A percentile compares a stretch with the other conserved stretches of the same genome.
Conservation (phyloP, 768 basidiomycete genomes). For the Lentinus brumalis region DNA sequence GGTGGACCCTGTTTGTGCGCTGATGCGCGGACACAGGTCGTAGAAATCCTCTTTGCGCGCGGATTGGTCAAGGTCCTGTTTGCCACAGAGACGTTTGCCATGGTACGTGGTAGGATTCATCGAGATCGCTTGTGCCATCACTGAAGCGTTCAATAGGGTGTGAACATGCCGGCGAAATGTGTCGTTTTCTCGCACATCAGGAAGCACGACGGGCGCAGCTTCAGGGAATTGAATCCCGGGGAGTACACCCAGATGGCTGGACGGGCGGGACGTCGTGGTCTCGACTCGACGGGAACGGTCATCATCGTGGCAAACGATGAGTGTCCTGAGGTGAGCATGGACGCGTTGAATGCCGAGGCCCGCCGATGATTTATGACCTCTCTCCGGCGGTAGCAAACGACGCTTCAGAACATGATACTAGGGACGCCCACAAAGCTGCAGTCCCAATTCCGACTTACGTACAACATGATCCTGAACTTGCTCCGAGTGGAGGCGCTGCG, state of each 20-base stretch:
- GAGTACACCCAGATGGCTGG: slow-evolving; percentile 99
- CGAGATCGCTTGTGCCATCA: background rate
- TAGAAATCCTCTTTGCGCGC: slow-evolving; percentile 93
- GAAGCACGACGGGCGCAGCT: slow-evolving; percentile 93
- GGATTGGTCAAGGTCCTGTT: slow-evolving; percentile 96
- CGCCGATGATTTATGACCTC: background rate
- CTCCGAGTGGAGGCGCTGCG: slow-evolving; percentile 93
- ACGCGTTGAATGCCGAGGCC: background rate
- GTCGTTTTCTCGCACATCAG: slow-evolving; percentile 95
- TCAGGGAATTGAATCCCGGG: slow-evolving; percentile 87
- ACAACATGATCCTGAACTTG: slow-evolving; percentile 98
- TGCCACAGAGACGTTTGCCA: slow-evolving; percentile 98
- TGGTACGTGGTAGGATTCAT: slow-evolving; percentile 56
- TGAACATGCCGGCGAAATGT: slow-evolving; percentile 98
- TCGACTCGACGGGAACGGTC: slow-evolving; percentile 95
- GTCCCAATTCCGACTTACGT: slow-evolving; percentile 96
- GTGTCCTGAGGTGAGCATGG: slow-evolving; percentile 72
- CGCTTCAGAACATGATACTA: slow-evolving; percentile 86
- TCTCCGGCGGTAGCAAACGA: slow-evolving; percentile 55
- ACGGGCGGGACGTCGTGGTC: slow-evolving; percentile 91
- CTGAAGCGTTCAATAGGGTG: slow-evolving; percentile 61
- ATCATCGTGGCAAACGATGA: slow-evolving; percentile 85
- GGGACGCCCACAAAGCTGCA: slow-evolving; percentile 91
- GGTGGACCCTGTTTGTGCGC: background rate
- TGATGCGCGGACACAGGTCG: slow-evolving; percentile 55